Evolutionary conservation across 108 stramenopile genomes (phyloP).

Genomic region (Discostella stelligeroides): DNA sequence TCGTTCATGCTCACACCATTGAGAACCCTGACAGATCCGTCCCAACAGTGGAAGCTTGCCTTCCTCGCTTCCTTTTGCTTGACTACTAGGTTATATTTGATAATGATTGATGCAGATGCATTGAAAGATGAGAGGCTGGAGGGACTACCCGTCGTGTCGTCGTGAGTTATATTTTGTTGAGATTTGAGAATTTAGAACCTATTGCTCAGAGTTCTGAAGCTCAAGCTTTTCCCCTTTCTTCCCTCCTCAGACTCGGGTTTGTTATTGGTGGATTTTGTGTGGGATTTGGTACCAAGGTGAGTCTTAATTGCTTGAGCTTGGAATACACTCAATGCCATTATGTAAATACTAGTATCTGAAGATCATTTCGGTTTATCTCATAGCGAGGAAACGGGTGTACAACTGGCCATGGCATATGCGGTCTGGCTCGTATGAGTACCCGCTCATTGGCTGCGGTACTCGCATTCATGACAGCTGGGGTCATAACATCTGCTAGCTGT

Average conservation of each 20-base stretch:
- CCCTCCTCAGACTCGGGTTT: constrained; percentile 39
- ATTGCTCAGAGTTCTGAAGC: too few species aligned
- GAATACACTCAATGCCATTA: constrained; percentile 3
- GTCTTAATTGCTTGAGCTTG: background rate
- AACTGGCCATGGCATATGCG: constrained; percentile 82
- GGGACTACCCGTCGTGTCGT: constrained; percentile 26
- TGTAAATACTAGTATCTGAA: background rate
- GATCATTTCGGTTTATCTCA: background rate
- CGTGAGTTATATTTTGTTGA: constrained; percentile 14
- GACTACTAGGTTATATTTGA: constrained; percentile 26
- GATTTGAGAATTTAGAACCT: background rate
- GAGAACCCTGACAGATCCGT: constrained; percentile 31
- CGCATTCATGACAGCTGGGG: constrained; percentile 77
- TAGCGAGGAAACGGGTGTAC: constrained; percentile 79
- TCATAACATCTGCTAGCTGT: constrained; percentile 42
- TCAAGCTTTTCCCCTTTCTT: background rate
- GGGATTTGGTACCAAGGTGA: constrained; percentile 65
- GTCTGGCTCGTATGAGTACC: constrained; percentile 73
- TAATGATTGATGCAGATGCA: constrained; percentile 42
- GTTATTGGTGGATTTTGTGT: constrained; percentile 69
- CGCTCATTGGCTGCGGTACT: constrained; percentile 76
- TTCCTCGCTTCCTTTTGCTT: constrained; percentile 63
- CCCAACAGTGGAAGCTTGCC: constrained; percentile 61
- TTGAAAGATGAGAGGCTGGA: constrained; percentile 30
- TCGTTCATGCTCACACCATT: constrained; percentile 46